Evolutionary conservation across 768 basidiomycete genomes (phyloP), one percentile per base, ranked within the genome.

Genomic region (Russula virescens): DNA sequence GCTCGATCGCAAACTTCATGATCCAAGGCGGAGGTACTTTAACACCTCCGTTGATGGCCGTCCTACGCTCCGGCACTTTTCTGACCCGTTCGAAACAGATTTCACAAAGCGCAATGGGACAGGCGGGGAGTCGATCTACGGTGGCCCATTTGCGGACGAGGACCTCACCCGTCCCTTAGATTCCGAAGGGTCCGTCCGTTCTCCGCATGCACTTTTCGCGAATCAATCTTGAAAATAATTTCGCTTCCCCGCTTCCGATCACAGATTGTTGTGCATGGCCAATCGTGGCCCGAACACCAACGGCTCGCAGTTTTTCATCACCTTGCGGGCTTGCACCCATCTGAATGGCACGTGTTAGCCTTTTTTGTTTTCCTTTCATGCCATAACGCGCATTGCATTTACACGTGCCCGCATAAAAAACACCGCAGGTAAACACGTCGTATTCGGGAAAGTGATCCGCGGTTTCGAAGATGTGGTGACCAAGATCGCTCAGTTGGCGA

Each of bases 271-370:
- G 13, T 91, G 90, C 69, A 96, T 95, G 94, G 93, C 93, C 11
- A 96, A 96, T 72, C 82, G 82, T 66, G 89, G 89, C 3, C 85
- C 88, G 0, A 78, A 89, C 73, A 94, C 93, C 40, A 95, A 94
- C 66, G 85, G 87, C 42, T 89, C 87, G 1, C 93, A 95, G 66
- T 95, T 88, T 71, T 94, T 95, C 71, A 78, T 94, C 64, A 92
- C 93, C 23, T 79, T 95, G 13, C 79, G 81, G n/a, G 80, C 82
- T 18, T 85, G 88, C 63, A 83, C 86, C 4, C 89, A 92, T 71
- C 73, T 92, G 49, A 81, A 88, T 70, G 91, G 91, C 78, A 74
- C 74, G 75, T 68, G 72, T 65, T 60, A 74, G 70, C 69, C 75
- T 64, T 73, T 71, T 42, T 75, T 75, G 69, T n/a, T 50, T 16